These are phyloP conservation scores for Pulveroboletus ridleyi DNA, from an alignment of 1,284 basidiomycete species.

Conservation along the genomic window DNA sequence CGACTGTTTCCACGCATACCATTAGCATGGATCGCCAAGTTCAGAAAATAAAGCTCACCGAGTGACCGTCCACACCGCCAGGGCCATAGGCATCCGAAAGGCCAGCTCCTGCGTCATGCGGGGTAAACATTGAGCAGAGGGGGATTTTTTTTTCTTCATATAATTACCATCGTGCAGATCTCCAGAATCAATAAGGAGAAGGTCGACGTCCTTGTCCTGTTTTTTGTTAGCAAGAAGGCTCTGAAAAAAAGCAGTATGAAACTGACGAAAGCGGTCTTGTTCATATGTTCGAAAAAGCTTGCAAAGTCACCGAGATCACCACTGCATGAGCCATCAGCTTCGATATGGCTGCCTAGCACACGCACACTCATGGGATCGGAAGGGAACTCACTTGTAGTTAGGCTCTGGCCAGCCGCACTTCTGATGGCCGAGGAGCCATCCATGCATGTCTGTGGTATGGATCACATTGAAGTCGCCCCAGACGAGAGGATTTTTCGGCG, in stretches of 20 bases:
- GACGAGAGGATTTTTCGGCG: constrained; percentile 65
- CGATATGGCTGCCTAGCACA: background rate
- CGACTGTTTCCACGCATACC: constrained; percentile 44
- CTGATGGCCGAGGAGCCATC: constrained; percentile 81
- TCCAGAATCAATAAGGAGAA: constrained; percentile 77
- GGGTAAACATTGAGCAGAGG: background rate
- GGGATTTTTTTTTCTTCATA: background rate
- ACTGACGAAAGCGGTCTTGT: constrained; percentile 64
- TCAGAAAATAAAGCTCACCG: constrained; percentile 44
- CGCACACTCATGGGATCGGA: background rate
- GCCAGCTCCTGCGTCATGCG: constrained; percentile 59
- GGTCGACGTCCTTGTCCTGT: constrained; percentile 71
- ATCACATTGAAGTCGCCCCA: constrained; percentile 81
- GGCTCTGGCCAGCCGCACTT: constrained; percentile 75
- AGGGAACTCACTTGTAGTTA: constrained; percentile 62
- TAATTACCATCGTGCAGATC: constrained; percentile 79
- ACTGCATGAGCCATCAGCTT: constrained; percentile 37
- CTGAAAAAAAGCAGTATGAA: background rate
- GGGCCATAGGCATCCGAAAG: constrained; percentile 72
- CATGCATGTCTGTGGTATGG: constrained; percentile 86
- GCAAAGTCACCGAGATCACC: constrained; percentile 85
- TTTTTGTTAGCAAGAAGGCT: constrained; percentile 7
- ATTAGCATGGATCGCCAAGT: constrained; percentile 4
- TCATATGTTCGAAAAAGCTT: constrained; percentile 85
- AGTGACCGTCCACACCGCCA: constrained; percentile 76